Conservation (phyloP, 345 rosid species). For the Limnanthes douglasii region DNA sequence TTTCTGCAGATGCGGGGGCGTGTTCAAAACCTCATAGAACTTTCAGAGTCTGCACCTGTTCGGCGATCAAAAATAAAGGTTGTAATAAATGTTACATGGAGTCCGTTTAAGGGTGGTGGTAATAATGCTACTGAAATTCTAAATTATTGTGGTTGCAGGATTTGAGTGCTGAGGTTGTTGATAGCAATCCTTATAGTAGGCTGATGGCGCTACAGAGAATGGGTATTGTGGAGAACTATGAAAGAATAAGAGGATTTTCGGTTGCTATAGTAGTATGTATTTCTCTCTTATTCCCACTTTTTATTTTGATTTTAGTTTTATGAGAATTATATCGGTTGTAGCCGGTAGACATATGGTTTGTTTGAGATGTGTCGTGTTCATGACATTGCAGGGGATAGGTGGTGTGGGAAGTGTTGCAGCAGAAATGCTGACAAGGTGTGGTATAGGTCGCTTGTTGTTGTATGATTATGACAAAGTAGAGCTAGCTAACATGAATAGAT, state of each 20-base stretch:
- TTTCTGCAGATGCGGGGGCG: slow-evolving; percentile 40
- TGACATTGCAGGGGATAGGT: slow-evolving; percentile 63
- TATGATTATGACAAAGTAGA: slow-evolving; percentile 95
- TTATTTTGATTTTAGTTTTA: background rate
- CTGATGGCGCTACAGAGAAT: slow-evolving; percentile 99
- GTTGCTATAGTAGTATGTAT: slow-evolving; percentile 91
- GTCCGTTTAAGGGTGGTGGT: background rate
- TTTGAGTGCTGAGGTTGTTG: slow-evolving; percentile 92
- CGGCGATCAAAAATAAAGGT: slow-evolving; percentile 81
- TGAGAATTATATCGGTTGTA: background rate
- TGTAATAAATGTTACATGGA: slow-evolving; percentile 1
- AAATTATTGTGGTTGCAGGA: slow-evolving; percentile 33
- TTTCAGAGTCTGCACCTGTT: slow-evolving; percentile 34
- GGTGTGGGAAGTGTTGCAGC: slow-evolving; percentile 99
- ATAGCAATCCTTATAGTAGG: slow-evolving; percentile 95
- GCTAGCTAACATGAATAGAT: slow-evolving; percentile 93
- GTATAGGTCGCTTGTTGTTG: slow-evolving; percentile 88
- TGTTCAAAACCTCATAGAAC: slow-evolving; percentile 32
- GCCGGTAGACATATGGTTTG: background rate
- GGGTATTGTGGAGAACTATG: slow-evolving; percentile 90
- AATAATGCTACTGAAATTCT: slow-evolving; percentile 1
- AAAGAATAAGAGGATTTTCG: slow-evolving; percentile 74
- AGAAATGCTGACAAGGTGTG: slow-evolving; percentile 97
- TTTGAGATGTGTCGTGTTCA: slow-evolving; percentile 1
- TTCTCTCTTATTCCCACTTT: slow-evolving; percentile 14